Percentiles rank a stretch among this genome's conserved stretches.
Evolutionary conservation across 176 grass and related monocot genomes (phyloP).

Genomic region (Zizania latifolia): DNA sequence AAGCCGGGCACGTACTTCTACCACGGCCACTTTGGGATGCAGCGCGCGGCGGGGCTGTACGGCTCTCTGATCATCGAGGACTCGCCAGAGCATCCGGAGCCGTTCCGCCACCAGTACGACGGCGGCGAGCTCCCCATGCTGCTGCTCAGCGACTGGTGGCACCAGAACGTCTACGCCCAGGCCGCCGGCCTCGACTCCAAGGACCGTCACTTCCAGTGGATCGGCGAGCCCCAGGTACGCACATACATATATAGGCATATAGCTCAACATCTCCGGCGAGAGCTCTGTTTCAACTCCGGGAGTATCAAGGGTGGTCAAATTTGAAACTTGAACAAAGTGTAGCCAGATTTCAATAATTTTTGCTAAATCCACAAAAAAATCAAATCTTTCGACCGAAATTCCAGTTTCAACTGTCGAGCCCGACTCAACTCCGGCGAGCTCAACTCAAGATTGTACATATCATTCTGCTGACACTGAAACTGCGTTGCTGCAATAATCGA

Average conservation of each 20-base stretch:
- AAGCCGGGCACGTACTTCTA: conserved; percentile 72
- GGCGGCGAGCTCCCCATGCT: conserved; percentile 67
- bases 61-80: conserved; percentile 61
- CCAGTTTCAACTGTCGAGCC: too few species aligned
- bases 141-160: conserved; percentile 83
- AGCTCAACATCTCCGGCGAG: background rate
- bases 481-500: background rate
- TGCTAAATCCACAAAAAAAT: too few species aligned
- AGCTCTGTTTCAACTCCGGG: too few species aligned
- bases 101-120: conserved; percentile 47
- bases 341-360: too few species aligned
- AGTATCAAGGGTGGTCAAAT: too few species aligned
- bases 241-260: too few species aligned
- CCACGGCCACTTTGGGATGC: conserved; percentile 92
- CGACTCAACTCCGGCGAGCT: background rate
- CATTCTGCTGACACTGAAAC: too few species aligned
- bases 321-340: too few species aligned
- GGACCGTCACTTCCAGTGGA: conserved; percentile 48
- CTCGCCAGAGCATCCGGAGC: conserved; percentile 39
- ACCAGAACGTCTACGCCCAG: conserved; percentile 64
- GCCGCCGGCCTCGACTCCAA: conserved; percentile 56
- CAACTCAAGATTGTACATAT: too few species aligned
- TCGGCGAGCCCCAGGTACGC: conserved; percentile 76
- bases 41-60: conserved; percentile 72
- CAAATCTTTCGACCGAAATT: too few species aligned